Evolutionary conservation across 345 rosid species (phyloP), one percentile per base, ranked within the genome.

Genomic region (Salix viminalis): DNA sequence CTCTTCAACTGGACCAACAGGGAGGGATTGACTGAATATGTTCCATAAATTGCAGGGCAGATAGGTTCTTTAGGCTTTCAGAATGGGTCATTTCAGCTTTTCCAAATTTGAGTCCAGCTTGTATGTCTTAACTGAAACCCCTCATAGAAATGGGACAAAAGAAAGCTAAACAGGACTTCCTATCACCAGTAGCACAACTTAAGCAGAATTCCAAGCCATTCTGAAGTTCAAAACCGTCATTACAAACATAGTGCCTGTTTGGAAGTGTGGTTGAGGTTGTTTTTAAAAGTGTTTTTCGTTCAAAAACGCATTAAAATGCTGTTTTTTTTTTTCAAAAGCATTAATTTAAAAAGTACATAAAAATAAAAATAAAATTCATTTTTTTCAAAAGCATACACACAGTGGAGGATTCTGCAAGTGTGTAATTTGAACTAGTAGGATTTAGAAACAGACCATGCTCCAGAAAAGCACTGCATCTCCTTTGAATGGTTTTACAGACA

Each of bases 401-500:
- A 24, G 26, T 24, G 26, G 26, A 24, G 26, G 26, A 19, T 19
- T 54, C 24, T 54, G 23, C 23, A 52, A 52, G 23, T n/a, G 18
- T 7, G 46, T 60, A 6, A 56, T 14, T 48, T 65, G 21, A 30
- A 48, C 5, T 48, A 15, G 56, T 21, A 64, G 32, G 34, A 50
- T 71, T 54, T 41, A 71, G 81, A 41, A 77, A 89, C 93, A 65
- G 77, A 95, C 99, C 97, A 93, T 93, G 97, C 99, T 93, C 99
- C 99, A 95, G 84, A 95, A 91, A 73, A 95, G 97, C 71, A 95
- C 91, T 0, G 97, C 97, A 79, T 93, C 89, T 85, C 97, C 99
- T 86, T 90, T 87, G 26, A 60, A 50, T n/a, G 99, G 99, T 83
- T 95, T 89, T 71, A 95, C 97, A n/a, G 93, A 91, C 74, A 95